A percentile compares a stretch with the other conserved stretches of the same genome.
phyloP scores from a whole-genome alignment of 2,329 filamentous ascomycete species.

The Penicillium sp. region DNA sequence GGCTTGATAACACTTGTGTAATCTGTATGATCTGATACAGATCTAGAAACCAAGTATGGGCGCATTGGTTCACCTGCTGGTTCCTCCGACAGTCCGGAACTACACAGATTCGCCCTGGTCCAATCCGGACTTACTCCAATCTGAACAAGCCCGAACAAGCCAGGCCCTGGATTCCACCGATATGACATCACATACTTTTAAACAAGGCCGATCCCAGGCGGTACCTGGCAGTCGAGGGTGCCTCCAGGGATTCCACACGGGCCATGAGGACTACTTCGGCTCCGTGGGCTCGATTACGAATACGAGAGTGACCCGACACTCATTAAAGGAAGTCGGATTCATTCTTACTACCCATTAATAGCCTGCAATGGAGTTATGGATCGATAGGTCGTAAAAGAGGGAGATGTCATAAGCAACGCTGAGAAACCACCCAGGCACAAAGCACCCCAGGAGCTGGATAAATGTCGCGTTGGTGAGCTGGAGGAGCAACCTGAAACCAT shows the following conservation, averaged over 20 bases:
- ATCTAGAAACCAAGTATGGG: no score
- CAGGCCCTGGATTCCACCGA: background rate
- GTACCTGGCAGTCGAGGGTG: slow-evolving; percentile 21
- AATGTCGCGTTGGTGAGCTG: background rate
- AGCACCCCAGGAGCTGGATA: background rate
- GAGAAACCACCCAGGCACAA: background rate
- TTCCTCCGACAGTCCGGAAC: no score
- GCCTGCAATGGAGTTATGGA: slow-evolving; percentile 14
- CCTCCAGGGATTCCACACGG: background rate
- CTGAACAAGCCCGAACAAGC: background rate
- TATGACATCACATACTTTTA: slow-evolving; percentile 25
- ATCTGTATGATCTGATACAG: no score
- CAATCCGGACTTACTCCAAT: no score
- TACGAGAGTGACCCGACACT: background rate
- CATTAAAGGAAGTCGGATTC: slow-evolving; percentile 6
- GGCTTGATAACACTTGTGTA: no score
- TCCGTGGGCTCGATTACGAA: background rate
- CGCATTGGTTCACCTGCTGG: no score
- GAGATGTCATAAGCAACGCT: slow-evolving; percentile 17
- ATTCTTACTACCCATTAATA: slow-evolving; percentile 22
- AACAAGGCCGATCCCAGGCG: slow-evolving; percentile 9
- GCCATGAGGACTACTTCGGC: background rate
- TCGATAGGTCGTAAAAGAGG: background rate
- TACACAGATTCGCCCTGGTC: no score
- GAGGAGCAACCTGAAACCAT: background rate